Base-by-base conservation (phyloP, 176 grass and related monocot genomes). In the Carex pumila region DNA sequence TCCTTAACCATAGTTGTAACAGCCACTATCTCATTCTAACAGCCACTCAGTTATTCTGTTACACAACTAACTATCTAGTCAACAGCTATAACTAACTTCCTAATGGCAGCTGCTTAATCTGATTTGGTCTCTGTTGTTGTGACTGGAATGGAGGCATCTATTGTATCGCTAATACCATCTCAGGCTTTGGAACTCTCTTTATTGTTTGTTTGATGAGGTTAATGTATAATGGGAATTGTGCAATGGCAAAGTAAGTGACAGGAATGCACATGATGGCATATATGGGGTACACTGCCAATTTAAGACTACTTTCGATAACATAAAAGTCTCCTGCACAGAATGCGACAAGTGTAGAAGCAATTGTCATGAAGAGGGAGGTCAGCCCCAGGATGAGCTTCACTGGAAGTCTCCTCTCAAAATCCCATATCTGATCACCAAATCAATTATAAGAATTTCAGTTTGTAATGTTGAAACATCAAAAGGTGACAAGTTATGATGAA, bases 241-340 rank as follows among this genome's bases (percentile, higher is more conserved):
- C 65, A 65, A 63, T 0, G 1, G 67, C 83, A 74, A 85, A 85
- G 37, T 62, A 67, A 3, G 67, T 43, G 49, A 75, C 83, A 37
- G 83, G 32, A 19, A 62, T 43, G 39, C 64, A 85, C 65, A 85
- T 57, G 29, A 85, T 52, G 0, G 7, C 67, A 58, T 85, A 85
- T 71, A 85, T 75, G 5, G 52, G 83, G 53, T 58, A 85, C 7
- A 54, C 83, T 3, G 29, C 53, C 7, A 56, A 61, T 47, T 85
- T 85, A 29, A 85, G 65, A 10, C 30, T n/a, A n/a, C n/a, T 41
- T 14, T 61, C 5, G 1, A 47, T 14, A 0, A 85, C 47, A 15
- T 75, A 8, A 14, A 73, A 85, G 65, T 85, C 39, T 3, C 83
- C 83, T 8, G 32, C 83, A 5, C 83, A 85, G 11, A 85, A 85